Conservation (phyloP, 1,284 basidiomycete species). For the Trichosporon sp. region DNA sequence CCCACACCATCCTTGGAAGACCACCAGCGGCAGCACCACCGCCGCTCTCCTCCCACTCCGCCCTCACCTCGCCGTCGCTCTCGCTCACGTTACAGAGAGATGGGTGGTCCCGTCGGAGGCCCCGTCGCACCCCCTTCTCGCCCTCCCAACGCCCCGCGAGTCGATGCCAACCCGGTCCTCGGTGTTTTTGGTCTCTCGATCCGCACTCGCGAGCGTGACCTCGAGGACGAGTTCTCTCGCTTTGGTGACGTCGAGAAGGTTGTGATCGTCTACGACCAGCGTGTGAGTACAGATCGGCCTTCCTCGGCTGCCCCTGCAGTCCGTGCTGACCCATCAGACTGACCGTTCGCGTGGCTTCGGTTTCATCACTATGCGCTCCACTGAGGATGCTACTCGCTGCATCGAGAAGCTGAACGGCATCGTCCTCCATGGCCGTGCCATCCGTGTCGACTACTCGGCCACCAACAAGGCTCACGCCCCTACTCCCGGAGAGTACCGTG, state of each 20-base stretch:
- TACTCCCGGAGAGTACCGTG: constrained; percentile 97
- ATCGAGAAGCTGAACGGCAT: constrained; percentile 89
- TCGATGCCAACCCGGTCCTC: constrained; percentile 79
- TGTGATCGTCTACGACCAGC: constrained; percentile 96
- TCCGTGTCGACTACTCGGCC: constrained; percentile 94
- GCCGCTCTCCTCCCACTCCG: neutral
- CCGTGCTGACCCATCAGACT: constrained; percentile 54
- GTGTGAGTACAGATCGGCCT: constrained; percentile 56
- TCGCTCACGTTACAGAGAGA: neutral
- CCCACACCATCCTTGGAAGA: neutral
- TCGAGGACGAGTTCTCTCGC: constrained; percentile 87
- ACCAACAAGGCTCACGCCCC: constrained; percentile 89
- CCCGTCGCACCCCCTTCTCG: constrained; percentile 15
- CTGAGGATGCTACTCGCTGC: constrained; percentile 79
- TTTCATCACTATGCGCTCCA: constrained; percentile 85
- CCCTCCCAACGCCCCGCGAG: constrained; percentile 37
- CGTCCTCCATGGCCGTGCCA: constrained; percentile 87
- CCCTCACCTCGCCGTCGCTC: neutral
- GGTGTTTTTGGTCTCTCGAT: constrained; percentile 96
- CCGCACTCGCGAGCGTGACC: constrained; percentile 84
- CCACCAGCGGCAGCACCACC: no score
- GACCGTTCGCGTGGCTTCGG: constrained; percentile 96
- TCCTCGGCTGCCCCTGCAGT: no score
- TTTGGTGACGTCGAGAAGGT: constrained; percentile 91
- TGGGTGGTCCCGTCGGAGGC: constrained; percentile 8